Base-by-base conservation (phyloP, 2,329 filamentous ascomycete genomes). In the Claviceps fusiformis region DNA sequence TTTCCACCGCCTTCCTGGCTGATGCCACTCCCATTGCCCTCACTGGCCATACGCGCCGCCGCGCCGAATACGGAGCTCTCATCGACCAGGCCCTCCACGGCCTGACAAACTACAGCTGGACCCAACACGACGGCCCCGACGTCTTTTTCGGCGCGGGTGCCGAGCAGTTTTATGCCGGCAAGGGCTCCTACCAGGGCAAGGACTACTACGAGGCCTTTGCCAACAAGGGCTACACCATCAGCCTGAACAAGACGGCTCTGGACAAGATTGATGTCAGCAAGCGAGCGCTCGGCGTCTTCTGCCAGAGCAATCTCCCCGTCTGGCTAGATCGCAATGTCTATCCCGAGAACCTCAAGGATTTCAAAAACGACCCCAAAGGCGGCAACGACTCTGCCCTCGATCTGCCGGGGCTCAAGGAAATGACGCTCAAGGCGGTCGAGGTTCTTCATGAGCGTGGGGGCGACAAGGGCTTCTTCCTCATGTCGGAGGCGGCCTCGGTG, bases 301-400 rank as follows among this genome's bases (percentile, higher is more conserved):
- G 81, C 64, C 77, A 79, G 57, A 79, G 78, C 59, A 87, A 87
- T 70, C 78, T 95, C 66, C 86, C 87, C 46, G 88, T 89, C 64
- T 95, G 89, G 88, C 78, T 95, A 11, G 89, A 95, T 71, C 83
- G 89, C 60, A 91, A 93, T 63, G 76, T 95, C 60, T 93, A 87
- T 75, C 80, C 73, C 10, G 73, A 83, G 29, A 90, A 92, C 71
- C 73, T 92, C 29, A 73, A 76, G 60, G 75, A 70, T 49, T 76
- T 85, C 59, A 78, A 78, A 56, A 88, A 91, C 68, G 78, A 85
- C 62, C 87, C 89, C 1, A 75, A 79, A 11, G 87, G 87, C 52
- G 77, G 77, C 58, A 75, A 78, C 46, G 74, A 72, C 17, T 73
- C 85, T 45, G 87, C 87, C 5, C 75, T 78, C 8, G 87, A 93